Evolutionary conservation across 352 stramenopile species (phyloP).

Genomic region (Pythium chondricola): DNA sequence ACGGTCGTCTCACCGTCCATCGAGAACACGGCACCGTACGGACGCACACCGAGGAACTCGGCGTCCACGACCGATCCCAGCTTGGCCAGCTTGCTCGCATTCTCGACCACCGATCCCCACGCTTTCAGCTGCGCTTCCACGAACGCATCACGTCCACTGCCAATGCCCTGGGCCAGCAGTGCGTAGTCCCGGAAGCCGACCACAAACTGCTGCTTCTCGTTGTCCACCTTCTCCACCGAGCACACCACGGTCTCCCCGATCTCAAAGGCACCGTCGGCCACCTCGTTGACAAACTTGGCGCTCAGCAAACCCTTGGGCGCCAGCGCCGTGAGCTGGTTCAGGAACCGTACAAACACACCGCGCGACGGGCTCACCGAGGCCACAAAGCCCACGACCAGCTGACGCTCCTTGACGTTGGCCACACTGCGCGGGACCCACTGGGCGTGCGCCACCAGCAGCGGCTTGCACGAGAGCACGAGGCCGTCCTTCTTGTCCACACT

Average conservation of each 20-base stretch:
- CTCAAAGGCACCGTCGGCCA: constrained; percentile 75
- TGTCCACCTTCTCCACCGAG: constrained; percentile 67
- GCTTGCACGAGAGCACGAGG: constrained; percentile 77
- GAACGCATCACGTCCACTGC: constrained; percentile 26
- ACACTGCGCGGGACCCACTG: constrained; percentile 50
- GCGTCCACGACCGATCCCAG: constrained; percentile 76
- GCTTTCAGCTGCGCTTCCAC: constrained; percentile 58
- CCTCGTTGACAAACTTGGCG: constrained; percentile 62
- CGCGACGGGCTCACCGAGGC: constrained; percentile 67
- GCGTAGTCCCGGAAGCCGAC: constrained; percentile 57
- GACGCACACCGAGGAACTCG: constrained; percentile 76
- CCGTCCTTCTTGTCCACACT: constrained; percentile 63
- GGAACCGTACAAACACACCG: constrained; percentile 84
- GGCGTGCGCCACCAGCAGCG: constrained; percentile 58
- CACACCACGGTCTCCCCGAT: constrained; percentile 84
- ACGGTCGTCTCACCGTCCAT: constrained; percentile 67
- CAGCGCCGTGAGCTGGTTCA: constrained; percentile 81
- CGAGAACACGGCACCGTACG: constrained; percentile 84
- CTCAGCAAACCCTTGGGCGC: constrained; percentile 74
- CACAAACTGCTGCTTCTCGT: constrained; percentile 73
- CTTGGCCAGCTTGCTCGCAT: constrained; percentile 17
- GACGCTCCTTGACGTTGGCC: constrained; percentile 48
- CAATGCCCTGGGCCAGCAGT: constrained; percentile 28
- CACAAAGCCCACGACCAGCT: constrained; percentile 71
- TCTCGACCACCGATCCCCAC: constrained; percentile 3